These are phyloP conservation scores for Starmera caribaea DNA, from an alignment of 805 yeast species.

Conservation along the genomic window DNA sequence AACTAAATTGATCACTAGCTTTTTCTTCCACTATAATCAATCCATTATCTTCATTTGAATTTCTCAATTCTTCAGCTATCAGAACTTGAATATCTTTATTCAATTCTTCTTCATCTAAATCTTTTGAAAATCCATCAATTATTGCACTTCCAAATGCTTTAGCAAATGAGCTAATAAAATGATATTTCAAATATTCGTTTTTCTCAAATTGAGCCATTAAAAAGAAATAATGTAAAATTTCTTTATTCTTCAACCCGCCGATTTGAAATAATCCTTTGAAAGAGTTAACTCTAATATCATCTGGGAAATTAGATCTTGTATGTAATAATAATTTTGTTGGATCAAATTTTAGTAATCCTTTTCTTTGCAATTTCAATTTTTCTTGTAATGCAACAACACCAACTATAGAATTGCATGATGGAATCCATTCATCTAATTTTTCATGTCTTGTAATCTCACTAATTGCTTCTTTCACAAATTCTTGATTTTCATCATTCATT, in stretches of 20 bases:
- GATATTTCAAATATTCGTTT: constrained; percentile 40
- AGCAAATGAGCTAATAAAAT: constrained; percentile 37
- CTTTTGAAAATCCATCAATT: constrained; percentile 46
- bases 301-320: constrained; percentile 35
- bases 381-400: constrained; percentile 48
- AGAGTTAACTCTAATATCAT: constrained; percentile 55
- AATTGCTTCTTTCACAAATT: constrained; percentile 37
- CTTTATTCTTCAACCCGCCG: constrained; percentile 68
- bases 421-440: constrained; percentile 79
- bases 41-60: constrained; percentile 16
- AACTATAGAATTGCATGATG: constrained; percentile 53
- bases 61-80: not conserved
- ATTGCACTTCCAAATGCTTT: constrained; percentile 59
- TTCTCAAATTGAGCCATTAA: constrained; percentile 45
- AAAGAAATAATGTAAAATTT: constrained; percentile 53
- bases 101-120: constrained; percentile 59
- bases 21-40: constrained; percentile 53
- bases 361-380: constrained; percentile 47
- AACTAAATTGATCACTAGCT: constrained; percentile 30
- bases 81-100: constrained; percentile 9
- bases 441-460: constrained; percentile 66
- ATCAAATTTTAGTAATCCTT: constrained; percentile 41
- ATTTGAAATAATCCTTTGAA: constrained; percentile 58
- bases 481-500: constrained; percentile 19
- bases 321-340: constrained; percentile 46